Percentiles rank a stretch among this genome's conserved stretches.
Evolutionary conservation across 768 basidiomycete species (phyloP).

Genomic region (Rhizopogon vulgaris): DNA sequence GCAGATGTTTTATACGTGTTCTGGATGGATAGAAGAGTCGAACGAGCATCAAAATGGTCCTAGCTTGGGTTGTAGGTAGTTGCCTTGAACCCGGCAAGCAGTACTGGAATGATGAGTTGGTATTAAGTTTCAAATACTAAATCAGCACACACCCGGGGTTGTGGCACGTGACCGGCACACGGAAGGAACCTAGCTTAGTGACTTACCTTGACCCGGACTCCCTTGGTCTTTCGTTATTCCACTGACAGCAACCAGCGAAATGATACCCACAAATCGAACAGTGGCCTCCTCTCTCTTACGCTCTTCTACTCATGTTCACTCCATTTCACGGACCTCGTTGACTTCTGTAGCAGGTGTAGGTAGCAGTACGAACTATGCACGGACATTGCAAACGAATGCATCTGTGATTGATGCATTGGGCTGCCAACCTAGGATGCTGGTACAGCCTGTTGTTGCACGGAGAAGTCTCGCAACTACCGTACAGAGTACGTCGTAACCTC

Average conservation of each 20-base stretch:
- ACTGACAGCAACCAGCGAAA: not conserved
- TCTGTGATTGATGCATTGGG: not conserved
- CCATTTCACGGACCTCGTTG: not conserved
- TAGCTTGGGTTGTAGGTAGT: too few relatives aligned
- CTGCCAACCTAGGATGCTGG: not conserved
- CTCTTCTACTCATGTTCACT: not conserved
- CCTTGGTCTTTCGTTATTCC: not conserved
- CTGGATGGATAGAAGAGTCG: not conserved
- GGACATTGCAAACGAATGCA: not conserved
- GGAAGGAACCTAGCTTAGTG: not conserved
- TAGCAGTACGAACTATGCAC: not conserved
- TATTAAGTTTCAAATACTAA: too few relatives aligned
- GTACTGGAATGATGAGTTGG: not conserved
- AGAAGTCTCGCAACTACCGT: slow-evolving; percentile 14
- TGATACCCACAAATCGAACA: slow-evolving; percentile 27
- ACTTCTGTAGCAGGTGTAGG: not conserved
- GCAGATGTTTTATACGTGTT: not conserved
- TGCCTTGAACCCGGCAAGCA: too few relatives aligned
- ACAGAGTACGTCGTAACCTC: slow-evolving; percentile 10
- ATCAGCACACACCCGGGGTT: not conserved
- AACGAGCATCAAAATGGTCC: not conserved
- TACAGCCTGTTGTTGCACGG: not conserved
- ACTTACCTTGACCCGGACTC: not conserved
- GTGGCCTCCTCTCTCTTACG: slow-evolving; percentile 18
- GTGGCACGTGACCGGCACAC: not conserved